Percentiles rank a stretch among this genome's conserved stretches.
Evolutionary conservation across 2,329 filamentous ascomycete species (phyloP).

Genomic region (Phialocephala sp.): DNA sequence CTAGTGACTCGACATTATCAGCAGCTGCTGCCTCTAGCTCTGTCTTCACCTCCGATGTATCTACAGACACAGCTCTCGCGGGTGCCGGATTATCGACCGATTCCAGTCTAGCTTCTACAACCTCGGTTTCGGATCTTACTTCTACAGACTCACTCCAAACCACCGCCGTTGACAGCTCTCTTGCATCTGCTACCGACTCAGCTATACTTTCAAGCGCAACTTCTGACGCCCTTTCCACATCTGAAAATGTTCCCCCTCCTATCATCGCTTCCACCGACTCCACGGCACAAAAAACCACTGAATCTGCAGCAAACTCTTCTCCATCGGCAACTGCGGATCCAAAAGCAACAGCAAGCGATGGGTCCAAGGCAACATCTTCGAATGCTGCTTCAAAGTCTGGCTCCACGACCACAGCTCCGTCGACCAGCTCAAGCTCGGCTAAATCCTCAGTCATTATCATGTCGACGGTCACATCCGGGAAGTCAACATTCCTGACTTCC

Average conservation of each 20-base stretch:
- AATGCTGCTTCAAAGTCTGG: background rate
- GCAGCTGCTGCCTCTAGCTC: background rate
- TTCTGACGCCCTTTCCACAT: background rate
- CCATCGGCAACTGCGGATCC: background rate
- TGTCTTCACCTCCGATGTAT: background rate
- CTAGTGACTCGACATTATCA: no score
- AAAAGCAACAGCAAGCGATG: background rate
- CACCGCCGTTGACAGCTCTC: background rate
- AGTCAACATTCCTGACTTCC: conserved; percentile 2
- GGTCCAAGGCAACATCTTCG: background rate
- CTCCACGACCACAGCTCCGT: background rate
- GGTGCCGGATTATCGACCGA: background rate
- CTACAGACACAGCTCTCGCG: background rate
- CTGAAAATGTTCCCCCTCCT: background rate
- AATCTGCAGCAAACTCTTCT: background rate
- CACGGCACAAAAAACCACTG: background rate
- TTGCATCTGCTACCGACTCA: background rate
- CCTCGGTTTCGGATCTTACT: background rate
- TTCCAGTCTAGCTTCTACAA: background rate
- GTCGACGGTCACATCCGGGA: background rate
- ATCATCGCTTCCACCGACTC: conserved; percentile 3
- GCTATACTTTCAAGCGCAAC: background rate
- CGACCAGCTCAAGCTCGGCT: background rate
- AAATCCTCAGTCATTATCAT: conserved; percentile 1
- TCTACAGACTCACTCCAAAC: background rate